Evolutionary conservation across 73 alveolate species (phyloP).

Genomic region (Breviolum minutum): DNA sequence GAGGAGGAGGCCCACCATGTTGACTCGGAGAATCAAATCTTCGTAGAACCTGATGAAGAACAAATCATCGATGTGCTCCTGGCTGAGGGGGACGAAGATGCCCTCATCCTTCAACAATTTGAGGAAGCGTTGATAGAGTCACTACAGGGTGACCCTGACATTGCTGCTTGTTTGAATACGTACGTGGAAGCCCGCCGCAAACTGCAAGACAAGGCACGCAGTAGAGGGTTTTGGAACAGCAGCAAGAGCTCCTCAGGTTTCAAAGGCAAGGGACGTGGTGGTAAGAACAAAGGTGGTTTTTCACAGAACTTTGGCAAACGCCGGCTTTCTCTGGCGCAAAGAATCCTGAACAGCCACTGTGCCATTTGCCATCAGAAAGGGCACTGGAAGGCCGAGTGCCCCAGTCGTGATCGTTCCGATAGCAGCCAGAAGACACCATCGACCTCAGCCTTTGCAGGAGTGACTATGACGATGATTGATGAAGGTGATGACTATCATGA

Average conservation of each 20-base stretch:
- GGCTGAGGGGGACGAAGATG: not conserved
- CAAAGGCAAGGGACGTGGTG: not conserved
- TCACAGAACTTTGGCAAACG: not conserved
- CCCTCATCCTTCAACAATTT: not conserved
- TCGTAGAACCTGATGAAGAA: not conserved
- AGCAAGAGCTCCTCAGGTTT: not conserved
- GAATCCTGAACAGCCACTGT: too few species aligned
- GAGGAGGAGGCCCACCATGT: too few species aligned
- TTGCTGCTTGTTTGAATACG: not conserved
- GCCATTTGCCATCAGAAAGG: too few species aligned
- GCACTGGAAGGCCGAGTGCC: conserved; percentile 27
- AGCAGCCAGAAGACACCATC: not conserved
- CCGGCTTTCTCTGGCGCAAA: not conserved
- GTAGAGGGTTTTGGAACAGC: not conserved
- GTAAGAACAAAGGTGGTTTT: not conserved
- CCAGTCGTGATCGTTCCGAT: not conserved
- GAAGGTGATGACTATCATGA: not conserved
- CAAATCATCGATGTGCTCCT: not conserved
- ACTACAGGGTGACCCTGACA: not conserved
- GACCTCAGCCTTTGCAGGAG: not conserved
- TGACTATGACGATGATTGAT: not conserved
- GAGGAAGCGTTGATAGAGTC: not conserved
- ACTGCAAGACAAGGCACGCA: not conserved
- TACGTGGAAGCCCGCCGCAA: not conserved
- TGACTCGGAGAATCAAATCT: too few species aligned